These are phyloP conservation scores for Areca catechu DNA, from an alignment of 176 grass and related monocot genomes.

Conservation along the genomic window DNA sequence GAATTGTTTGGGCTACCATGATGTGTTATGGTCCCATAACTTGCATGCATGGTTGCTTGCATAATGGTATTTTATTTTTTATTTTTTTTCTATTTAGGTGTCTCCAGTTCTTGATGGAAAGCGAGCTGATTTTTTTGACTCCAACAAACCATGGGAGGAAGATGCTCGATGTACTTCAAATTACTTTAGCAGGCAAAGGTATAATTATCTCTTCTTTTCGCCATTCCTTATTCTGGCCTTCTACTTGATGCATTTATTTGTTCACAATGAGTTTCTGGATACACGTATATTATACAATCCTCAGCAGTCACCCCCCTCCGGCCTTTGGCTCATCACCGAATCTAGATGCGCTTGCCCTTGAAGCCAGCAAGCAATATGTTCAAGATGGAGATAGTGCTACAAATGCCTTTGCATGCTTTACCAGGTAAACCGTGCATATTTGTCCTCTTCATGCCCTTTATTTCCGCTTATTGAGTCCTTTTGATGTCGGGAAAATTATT, in stretches of 20 bases:
- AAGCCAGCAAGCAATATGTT: conserved; percentile 43
- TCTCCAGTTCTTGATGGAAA: conserved; percentile 57
- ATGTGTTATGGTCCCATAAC: not conserved
- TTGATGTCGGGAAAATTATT: too few relatives aligned
- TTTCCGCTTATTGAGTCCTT: too few relatives aligned
- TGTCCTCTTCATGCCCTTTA: conserved; percentile 2
- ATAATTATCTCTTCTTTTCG: conserved; percentile 16
- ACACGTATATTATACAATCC: conserved; percentile 4
- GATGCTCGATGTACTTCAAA: conserved; percentile 37
- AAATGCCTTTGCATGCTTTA: conserved; percentile 37
- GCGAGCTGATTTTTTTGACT: conserved; percentile 49
- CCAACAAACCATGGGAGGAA: conserved; percentile 51
- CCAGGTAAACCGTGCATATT: conserved; percentile 36
- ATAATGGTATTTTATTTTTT: conserved; percentile 56
- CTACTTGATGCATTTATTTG: not conserved
- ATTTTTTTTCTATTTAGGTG: conserved; percentile 53
- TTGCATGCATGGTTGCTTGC: conserved; percentile 40
- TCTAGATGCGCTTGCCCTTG: conserved; percentile 80
- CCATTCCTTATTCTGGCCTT: conserved; percentile 3
- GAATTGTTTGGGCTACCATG: too few relatives aligned
- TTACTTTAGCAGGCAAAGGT: conserved; percentile 62
- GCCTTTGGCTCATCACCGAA: conserved; percentile 91
- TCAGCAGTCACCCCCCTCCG: conserved; percentile 83
- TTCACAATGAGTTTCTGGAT: conserved; percentile 10
- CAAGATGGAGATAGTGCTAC: conserved; percentile 49